Base-by-base conservation (phyloP, 108 stramenopile genomes). In the Nitzschia inconspicua region DNA sequence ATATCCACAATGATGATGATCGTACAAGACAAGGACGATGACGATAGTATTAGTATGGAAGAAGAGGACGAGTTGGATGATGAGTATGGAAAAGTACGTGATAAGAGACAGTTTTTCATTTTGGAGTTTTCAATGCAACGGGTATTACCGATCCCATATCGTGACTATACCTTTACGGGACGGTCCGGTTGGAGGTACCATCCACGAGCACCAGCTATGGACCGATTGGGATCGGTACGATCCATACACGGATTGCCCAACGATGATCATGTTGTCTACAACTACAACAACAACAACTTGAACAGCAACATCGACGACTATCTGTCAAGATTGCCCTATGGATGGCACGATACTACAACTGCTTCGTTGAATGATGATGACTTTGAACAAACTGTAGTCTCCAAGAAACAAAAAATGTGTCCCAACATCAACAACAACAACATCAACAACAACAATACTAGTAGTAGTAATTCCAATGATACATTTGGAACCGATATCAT, bases 111-210 rank as follows among this genome's bases (percentile, higher is more conserved):
- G n/a, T n/a, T n/a, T n/a, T n/a, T 2, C 26, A 34, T 2, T 35
- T 55, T 2, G 19, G 54, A 61, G 0, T 22, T 29, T 19, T 40
- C 44, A 5, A 30, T 70, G 35, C 44, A 44, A 11, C 69, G 44
- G 18, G 56, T 62, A 2, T 6, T 70, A 36, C 54, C 60, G 24
- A 49, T 28, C 49, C 60, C 69, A 2, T 42, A 6, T 36, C 60
- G 69, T 8, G 69, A 70, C 23, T 18, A 40, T 7, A 42, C 69
- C 16, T 70, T 55, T 46, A 44, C 50, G 13, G 28, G 23, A 19
- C 35, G 54, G 29, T 53, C 67, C 1, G 67, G 67, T 3, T 68
- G 67, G 67, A 42, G 42, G 36, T 68, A 68, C 40, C 24, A 50
- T 25, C 67, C 66, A 16, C 27, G 49, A 1, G 41, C 59, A 0